Conservation (phyloP, 345 rosid species). For the Citrus glauca region DNA sequence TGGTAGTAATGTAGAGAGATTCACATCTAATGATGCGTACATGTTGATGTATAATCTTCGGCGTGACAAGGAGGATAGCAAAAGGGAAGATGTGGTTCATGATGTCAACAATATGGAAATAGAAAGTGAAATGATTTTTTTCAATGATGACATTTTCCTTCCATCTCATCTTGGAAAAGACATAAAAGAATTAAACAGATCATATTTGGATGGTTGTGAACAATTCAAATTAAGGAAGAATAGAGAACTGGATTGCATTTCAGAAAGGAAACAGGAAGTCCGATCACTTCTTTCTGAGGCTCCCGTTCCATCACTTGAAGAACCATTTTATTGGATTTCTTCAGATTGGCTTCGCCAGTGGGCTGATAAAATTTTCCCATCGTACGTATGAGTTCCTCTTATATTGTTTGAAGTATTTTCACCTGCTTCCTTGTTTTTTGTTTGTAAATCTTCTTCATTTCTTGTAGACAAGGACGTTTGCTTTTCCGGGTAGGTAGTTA, state of each 20-base stretch:
- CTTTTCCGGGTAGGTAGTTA: not conserved
- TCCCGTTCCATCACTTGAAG: constrained; percentile 62
- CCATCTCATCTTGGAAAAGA: constrained; percentile 64
- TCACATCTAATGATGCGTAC: constrained; percentile 91
- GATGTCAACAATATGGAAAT: constrained; percentile 25
- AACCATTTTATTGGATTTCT: constrained; percentile 76
- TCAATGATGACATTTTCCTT: constrained; percentile 43
- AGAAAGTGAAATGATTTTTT: constrained; percentile 34
- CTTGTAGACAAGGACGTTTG: not conserved
- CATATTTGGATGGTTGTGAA: constrained; percentile 54
- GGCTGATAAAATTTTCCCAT: constrained; percentile 70
- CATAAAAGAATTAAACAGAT: constrained; percentile 53
- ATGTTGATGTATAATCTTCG: constrained; percentile 88
- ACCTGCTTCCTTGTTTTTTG: not conserved
- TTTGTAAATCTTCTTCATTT: not conserved
- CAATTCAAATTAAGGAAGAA: constrained; percentile 59
- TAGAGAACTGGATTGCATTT: constrained; percentile 43
- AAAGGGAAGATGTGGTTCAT: constrained; percentile 21
- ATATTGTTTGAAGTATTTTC: not conserved
- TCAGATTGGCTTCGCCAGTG: constrained; percentile 93
- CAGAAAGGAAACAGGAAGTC: constrained; percentile 76
- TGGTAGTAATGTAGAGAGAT: constrained; percentile 43
- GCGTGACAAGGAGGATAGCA: constrained; percentile 38
- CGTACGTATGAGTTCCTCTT: constrained; percentile 47
- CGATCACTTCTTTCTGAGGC: constrained; percentile 82